phyloP scores from a whole-genome alignment of 768 basidiomycete species.

The Leccinum ochraceum region DNA sequence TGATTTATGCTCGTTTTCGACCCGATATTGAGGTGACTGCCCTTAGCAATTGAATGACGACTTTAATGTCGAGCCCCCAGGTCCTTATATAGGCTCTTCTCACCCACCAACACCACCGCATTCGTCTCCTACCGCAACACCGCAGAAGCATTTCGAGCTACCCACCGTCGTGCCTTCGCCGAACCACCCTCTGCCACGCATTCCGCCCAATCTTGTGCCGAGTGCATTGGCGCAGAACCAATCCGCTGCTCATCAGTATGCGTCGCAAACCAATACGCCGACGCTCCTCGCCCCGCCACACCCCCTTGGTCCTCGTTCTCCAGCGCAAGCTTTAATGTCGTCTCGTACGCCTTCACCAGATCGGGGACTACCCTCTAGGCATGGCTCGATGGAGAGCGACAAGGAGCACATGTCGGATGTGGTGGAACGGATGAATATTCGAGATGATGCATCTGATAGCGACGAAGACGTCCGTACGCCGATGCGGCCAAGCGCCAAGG shows the following conservation, averaged over 20 bases:
- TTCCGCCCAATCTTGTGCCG: constrained; percentile 32
- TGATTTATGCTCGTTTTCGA: constrained; percentile 30
- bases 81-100: constrained; percentile 28
- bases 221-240: constrained; percentile 17
- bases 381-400: constrained; percentile 27
- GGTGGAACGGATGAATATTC: constrained; percentile 26
- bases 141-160: constrained; percentile 34
- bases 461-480: constrained; percentile 40
- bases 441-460: constrained; percentile 20
- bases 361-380: constrained; percentile 29
- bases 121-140: constrained; percentile 30
- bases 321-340: constrained; percentile 43
- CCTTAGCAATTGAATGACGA: constrained; percentile 29
- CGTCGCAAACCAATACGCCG: constrained; percentile 30
- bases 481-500: constrained; percentile 79
- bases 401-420: constrained; percentile 26
- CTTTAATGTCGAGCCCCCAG: constrained; percentile 16
- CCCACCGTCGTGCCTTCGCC: constrained; percentile 33
- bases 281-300: constrained; percentile 63
- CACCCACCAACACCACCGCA: constrained; percentile 29
- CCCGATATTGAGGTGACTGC: constrained; percentile 7
- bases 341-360: constrained; percentile 77
- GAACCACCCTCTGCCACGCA: constrained; percentile 41
- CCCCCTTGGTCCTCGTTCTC: constrained; percentile 73
- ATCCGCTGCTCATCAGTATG: constrained; percentile 18